A percentile compares a stretch with the other conserved stretches of the same genome.
Evolutionary conservation across 495 filamentous ascomycete genomes (phyloP).

Genomic region (Daldinia caldariorum): DNA sequence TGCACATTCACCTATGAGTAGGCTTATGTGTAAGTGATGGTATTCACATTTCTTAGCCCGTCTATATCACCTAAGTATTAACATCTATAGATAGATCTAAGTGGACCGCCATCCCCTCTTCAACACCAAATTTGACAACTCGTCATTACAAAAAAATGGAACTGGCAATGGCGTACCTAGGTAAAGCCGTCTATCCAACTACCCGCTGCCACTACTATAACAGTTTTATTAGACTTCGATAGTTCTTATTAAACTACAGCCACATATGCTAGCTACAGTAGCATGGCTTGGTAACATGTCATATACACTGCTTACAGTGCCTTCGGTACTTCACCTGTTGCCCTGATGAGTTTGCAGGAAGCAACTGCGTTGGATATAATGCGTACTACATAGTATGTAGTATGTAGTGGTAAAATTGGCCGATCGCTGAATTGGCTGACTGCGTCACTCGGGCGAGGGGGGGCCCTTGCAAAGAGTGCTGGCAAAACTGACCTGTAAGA

Average conservation of each 20-base stretch:
- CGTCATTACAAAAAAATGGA: conserved; percentile 38
- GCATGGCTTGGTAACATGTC: conserved; percentile 38
- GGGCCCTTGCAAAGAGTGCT: conserved; percentile 27
- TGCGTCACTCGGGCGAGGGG: conserved; percentile 44
- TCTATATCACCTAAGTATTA: not conserved
- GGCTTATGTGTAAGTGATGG: conserved; percentile 27
- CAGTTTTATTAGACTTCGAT: conserved; percentile 10
- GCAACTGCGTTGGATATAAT: conserved; percentile 23
- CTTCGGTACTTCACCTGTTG: conserved; percentile 8
- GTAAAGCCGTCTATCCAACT: conserved; percentile 8
- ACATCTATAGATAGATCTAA: conserved; percentile 32
- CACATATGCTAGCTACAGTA: conserved; percentile 21
- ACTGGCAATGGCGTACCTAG: conserved; percentile 16
- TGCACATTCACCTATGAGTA: no score
- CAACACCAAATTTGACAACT: conserved; percentile 28
- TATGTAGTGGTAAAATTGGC: conserved; percentile 29
- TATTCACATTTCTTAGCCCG: conserved; percentile 31
- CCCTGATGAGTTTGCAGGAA: conserved; percentile 32
- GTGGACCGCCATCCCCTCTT: conserved; percentile 22
- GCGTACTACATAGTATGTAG: no score
- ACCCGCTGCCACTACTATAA: conserved; percentile 2
- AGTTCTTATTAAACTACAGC: conserved; percentile 22
- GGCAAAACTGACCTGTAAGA: conserved; percentile 43
- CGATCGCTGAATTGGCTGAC: conserved; percentile 45
- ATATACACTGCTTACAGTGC: conserved; percentile 25